Base-by-base conservation (phyloP, 148 eudicot genomes). In the Rhododendron molle region DNA sequence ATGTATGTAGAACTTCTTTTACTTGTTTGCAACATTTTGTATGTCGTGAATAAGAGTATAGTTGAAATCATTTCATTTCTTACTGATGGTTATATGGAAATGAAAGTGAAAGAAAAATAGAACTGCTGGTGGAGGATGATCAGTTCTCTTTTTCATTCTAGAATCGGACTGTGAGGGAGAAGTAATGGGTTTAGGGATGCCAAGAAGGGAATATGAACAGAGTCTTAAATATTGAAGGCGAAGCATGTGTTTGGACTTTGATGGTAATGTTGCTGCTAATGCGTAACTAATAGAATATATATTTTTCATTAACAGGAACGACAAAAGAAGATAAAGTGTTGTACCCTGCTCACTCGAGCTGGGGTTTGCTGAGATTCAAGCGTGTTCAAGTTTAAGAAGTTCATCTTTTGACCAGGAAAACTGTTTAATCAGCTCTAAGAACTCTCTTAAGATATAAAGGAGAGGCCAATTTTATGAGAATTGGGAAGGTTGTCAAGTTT, bases 1-100 rank as follows among this genome's bases (percentile, higher is more conserved):
- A 96, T 79, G 98, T 96, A 91, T 49, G 93, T 47, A 50, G 52
- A 72, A 11, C 43, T 38, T 73, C 43, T 20, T 9, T 80, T 7
- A 21, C 6, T 49, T 10, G 32, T 56, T 84, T 20, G 67, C 20
- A n/a, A 50, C 34, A 34, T 69, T 44, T 49, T 62, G 43, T 44
- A 38, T 28, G 54, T 16, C n/a, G 28, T 56, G 28, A 23, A 54
- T 76, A 10, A 32, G 8, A 15, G 32, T 84, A 1, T 38, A 23
- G 74, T 69, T 5, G 36, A 36, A 26, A 0, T 40, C 8, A 11
- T 49, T 11, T 26, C 74, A 69, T 28, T 81, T 36, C 52, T 65
- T 52, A 12, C 28, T 23, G 76, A 9, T 43, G 16, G 34, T 9
- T 43, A 34, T 21, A 46, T 0, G 23, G 43, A 43, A 52, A 40